Evolutionary conservation across 2,329 filamentous ascomycete species (phyloP), one percentile per base, ranked within the genome.

Genomic region (Chaetomium globosum): DNA sequence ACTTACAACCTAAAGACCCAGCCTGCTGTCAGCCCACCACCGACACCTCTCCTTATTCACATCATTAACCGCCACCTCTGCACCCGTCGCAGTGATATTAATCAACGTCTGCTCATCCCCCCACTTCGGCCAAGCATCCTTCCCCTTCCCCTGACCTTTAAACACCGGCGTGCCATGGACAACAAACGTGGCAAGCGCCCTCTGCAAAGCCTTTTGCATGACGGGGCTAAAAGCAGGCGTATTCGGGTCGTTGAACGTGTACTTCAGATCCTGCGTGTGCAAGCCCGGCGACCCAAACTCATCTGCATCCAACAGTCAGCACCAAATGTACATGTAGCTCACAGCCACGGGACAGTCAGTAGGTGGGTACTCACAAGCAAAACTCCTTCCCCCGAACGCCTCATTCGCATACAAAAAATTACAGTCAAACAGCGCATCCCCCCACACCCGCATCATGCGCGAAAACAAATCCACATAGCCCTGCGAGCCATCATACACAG

Each of bases 31-130:
- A 19, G 39, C 39, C 39, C 39, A 43, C 39, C 39, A 43, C 39
- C n/a, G 39, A 43, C 39, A 43, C 39, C 39, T 43, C 16, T 43
- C 39, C 39, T 43, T 43, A 43, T 43, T 43, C 5, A 43, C 39
- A 43, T 43, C 19, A 43, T 43, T 43, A 43, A 43, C 39, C 16
- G 39, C 39, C 39, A n/a, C 39, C 39, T 43, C 16, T 43, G 39
- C 39, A 43, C 39, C 39, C 39, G 39, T 43, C 39, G 39, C 39
- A 43, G 39, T 43, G n/a, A 43, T 43, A 43, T 43, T 43, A n/a
- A 43, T 5, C 16, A 43, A n/a, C 39, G 7, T 43, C 39, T 43
- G 39, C 19, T 43, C 16, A 43, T 43, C 39, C 16, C 36, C 39
- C 39, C 39, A 43, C 39, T 43, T 19, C 39, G 39, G 39, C 39